These are phyloP conservation scores for Penstemon davidsonii DNA, from an alignment of 257 asterid species.

Conservation along the genomic window DNA sequence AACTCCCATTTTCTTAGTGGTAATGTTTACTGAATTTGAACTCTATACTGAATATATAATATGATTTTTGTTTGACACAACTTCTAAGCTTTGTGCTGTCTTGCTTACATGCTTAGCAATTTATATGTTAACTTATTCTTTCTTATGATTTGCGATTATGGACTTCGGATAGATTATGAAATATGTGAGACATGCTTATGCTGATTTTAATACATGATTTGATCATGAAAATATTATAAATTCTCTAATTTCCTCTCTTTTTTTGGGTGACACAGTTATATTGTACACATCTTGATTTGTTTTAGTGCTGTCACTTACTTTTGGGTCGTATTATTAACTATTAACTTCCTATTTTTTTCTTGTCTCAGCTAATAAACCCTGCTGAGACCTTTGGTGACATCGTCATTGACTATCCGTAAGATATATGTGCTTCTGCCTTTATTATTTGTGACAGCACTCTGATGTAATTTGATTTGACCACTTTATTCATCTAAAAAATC, in stretches of 20 bases:
- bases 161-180: conserved; percentile 15
- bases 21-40: conserved; percentile 5
- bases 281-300: conserved; percentile 13
- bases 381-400: conserved; percentile 99
- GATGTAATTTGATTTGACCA: conserved; percentile 8
- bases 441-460: conserved; percentile 1
- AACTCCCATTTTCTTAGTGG: conserved; percentile 12
- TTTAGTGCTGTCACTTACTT: conserved; percentile 4
- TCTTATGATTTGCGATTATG: background rate
- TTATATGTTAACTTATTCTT: conserved; percentile 13
- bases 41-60: background rate
- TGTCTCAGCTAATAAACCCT: conserved; percentile 82
- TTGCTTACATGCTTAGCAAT: conserved; percentile 6
- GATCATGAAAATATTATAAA: conserved; percentile 8
- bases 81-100: conserved; percentile 8
- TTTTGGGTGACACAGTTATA: conserved; percentile 7
- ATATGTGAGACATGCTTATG: conserved; percentile 20
- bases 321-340: conserved; percentile 14
- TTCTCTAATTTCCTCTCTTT: background rate
- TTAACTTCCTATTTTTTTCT: conserved; percentile 32
- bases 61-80: conserved; percentile 17
- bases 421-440: conserved; percentile 35
- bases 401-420: conserved; percentile 98
- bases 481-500: conserved; percentile 11
- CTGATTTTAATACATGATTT: conserved; percentile 21